Evolutionary conservation across 106 monocot genomes (phyloP).

Genomic region (Apostasia shenzhenica): DNA sequence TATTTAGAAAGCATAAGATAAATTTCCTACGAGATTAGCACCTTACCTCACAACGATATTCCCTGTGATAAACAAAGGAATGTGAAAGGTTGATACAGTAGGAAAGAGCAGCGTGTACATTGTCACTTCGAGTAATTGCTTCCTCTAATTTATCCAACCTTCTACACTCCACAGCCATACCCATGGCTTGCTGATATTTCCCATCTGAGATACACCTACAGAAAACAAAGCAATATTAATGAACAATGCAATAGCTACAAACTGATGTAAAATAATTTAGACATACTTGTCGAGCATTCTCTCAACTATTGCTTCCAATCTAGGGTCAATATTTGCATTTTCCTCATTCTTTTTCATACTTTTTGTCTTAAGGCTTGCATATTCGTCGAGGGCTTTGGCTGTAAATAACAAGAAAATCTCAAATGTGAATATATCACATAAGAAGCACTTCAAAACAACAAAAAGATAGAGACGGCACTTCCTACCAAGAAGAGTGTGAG

Average conservation of each 20-base stretch:
- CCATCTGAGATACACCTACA: conserved; percentile 85
- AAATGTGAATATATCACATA: neutral
- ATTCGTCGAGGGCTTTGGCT: conserved; percentile 97
- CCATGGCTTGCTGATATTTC: conserved; percentile 99
- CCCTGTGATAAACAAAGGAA: conserved; percentile 83
- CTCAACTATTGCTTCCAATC: conserved; percentile 95
- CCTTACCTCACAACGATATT: conserved; percentile 88
- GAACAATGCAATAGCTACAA: neutral
- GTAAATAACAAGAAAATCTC: conserved; percentile 7
- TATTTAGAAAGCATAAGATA: no score
- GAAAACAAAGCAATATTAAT: neutral
- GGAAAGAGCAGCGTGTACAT: conserved; percentile 70
- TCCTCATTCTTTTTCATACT: conserved; percentile 36
- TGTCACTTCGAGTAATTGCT: conserved; percentile 77
- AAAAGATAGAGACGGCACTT: neutral
- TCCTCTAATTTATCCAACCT: conserved; percentile 94
- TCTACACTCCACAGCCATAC: conserved; percentile 94
- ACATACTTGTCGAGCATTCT: conserved; percentile 96
- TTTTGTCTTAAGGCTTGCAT: conserved; percentile 78
- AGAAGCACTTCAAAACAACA: neutral
- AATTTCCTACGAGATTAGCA: no score
- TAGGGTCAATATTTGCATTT: conserved; percentile 50
- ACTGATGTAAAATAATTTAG: neutral
- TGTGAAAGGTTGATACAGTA: conserved; percentile 98
- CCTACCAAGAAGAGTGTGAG: conserved; percentile 76